A percentile compares a stretch with the other conserved stretches of the same genome.
phyloP scores from a whole-genome alignment of 345 rosid genomes.

The Punica granatum region DNA sequence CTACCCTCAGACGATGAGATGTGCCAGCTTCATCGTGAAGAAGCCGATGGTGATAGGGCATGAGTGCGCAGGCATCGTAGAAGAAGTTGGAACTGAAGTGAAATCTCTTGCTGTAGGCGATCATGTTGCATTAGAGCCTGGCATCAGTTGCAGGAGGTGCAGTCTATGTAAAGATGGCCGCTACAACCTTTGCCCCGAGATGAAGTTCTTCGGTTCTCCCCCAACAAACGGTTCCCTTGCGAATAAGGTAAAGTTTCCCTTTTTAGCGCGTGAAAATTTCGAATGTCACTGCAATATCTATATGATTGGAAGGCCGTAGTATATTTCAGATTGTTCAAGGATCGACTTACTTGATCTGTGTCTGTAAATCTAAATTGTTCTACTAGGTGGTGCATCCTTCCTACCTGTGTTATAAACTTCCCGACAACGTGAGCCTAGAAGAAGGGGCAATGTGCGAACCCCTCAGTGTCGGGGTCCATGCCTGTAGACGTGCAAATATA shows the following conservation, averaged over 20 bases:
- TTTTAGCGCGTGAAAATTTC: not conserved
- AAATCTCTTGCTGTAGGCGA: constrained; percentile 59
- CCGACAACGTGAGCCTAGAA: constrained; percentile 83
- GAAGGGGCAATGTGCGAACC: constrained; percentile 99
- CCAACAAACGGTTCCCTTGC: constrained; percentile 90
- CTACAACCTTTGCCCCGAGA: constrained; percentile 81
- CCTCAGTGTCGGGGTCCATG: constrained; percentile 85
- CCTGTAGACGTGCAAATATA: constrained; percentile 76
- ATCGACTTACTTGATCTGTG: too few relatives aligned
- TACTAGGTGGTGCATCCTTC: constrained; percentile 95
- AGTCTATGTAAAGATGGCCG: constrained; percentile 63
- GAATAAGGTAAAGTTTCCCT: constrained; percentile 38
- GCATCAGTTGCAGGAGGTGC: constrained; percentile 79
- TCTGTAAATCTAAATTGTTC: not conserved
- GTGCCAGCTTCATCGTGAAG: constrained; percentile 72
- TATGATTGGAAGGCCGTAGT: too few relatives aligned
- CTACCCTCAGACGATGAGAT: constrained; percentile 51
- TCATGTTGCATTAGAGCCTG: constrained; percentile 87
- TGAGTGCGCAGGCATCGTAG: constrained; percentile 88
- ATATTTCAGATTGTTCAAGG: too few relatives aligned
- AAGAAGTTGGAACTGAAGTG: constrained; percentile 76
- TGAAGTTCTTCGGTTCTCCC: constrained; percentile 94
- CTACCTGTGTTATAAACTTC: constrained; percentile 75
- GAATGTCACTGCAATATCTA: too few relatives aligned
- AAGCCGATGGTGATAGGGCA: constrained; percentile 97